Evolutionary conservation across 768 basidiomycete species (phyloP).

Genomic region (Xerocomellus dryophilus): DNA sequence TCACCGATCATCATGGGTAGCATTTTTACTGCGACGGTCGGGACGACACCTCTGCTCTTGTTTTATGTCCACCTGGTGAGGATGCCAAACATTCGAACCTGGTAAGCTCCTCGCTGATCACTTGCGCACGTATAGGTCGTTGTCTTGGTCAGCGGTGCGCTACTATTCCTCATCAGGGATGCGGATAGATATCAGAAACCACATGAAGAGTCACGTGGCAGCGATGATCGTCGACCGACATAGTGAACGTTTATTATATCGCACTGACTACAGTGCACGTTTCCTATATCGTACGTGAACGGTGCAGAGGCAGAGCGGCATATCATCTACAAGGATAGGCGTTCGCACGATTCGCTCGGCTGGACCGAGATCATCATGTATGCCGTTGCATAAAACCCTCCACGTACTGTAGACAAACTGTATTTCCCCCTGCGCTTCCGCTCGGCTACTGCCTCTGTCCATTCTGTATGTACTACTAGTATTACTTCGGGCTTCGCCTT

Average conservation of each 20-base stretch:
- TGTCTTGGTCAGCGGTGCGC: slow-evolving; percentile 13
- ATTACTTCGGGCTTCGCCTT: too few relatives aligned
- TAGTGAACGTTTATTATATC: neutral
- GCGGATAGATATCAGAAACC: slow-evolving; percentile 15
- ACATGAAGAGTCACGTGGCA: slow-evolving; percentile 1
- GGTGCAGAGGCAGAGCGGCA: neutral
- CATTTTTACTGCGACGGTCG: slow-evolving; percentile 25
- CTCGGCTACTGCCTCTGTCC: too few relatives aligned
- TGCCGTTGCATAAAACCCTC: neutral
- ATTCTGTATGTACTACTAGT: too few relatives aligned
- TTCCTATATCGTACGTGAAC: neutral
- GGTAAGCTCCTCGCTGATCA: neutral
- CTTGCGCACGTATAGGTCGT: slow-evolving; percentile 8
- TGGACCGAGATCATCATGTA: slow-evolving; percentile 3
- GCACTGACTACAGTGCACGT: neutral
- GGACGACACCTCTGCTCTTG: slow-evolving; percentile 17
- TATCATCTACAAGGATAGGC: neutral
- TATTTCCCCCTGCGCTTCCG: too few relatives aligned
- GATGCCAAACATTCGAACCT: neutral
- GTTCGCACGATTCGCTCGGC: neutral
- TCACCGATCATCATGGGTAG: slow-evolving; percentile 33
- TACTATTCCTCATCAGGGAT: slow-evolving; percentile 26
- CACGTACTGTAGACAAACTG: neutral
- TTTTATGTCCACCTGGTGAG: slow-evolving; percentile 28
- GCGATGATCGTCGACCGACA: neutral